Percentiles rank a stretch among this genome's conserved stretches.
Evolutionary conservation across 2,329 filamentous ascomycete genomes (phyloP).

Genomic region (Pestalotiopsis sp.): DNA sequence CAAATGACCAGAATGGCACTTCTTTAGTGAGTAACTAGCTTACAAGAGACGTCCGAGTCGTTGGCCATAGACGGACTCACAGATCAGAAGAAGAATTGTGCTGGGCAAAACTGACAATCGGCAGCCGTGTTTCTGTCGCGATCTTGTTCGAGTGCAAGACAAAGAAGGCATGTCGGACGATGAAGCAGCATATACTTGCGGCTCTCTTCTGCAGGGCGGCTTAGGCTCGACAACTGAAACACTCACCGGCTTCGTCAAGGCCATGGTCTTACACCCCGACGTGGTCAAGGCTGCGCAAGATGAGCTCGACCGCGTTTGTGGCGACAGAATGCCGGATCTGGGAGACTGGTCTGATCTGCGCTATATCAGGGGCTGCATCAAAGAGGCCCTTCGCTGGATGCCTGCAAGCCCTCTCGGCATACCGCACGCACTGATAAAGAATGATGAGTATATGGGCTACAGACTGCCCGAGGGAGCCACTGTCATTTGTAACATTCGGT

Average conservation of each 20-base stretch:
- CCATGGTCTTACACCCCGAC: slow-evolving; percentile 48
- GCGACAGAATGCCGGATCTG: slow-evolving; percentile 47
- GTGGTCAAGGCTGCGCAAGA: slow-evolving; percentile 49
- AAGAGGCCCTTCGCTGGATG: slow-evolving; percentile 56
- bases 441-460: slow-evolving; percentile 43
- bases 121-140: slow-evolving; percentile 25
- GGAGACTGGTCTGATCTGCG: slow-evolving; percentile 49
- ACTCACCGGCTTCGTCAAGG: slow-evolving; percentile 46
- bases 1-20: slow-evolving; percentile 27
- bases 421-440: slow-evolving; percentile 44
- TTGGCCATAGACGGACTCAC: no score
- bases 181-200: slow-evolving; percentile 31
- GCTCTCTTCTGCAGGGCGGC: slow-evolving; percentile 28
- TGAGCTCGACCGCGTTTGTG: slow-evolving; percentile 54
- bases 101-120: neutral
- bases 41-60: no score
- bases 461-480: slow-evolving; percentile 41
- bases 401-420: slow-evolving; percentile 36
- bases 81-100: slow-evolving; percentile 14
- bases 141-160: slow-evolving; percentile 27
- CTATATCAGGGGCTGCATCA: slow-evolving; percentile 51
- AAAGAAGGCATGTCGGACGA: slow-evolving; percentile 30
- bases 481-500: slow-evolving; percentile 38
- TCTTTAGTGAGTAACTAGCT: slow-evolving; percentile 7
- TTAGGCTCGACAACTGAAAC: slow-evolving; percentile 43